Evolutionary conservation across 345 rosid genomes (phyloP).

Genomic region (Ceriops decandra): DNA sequence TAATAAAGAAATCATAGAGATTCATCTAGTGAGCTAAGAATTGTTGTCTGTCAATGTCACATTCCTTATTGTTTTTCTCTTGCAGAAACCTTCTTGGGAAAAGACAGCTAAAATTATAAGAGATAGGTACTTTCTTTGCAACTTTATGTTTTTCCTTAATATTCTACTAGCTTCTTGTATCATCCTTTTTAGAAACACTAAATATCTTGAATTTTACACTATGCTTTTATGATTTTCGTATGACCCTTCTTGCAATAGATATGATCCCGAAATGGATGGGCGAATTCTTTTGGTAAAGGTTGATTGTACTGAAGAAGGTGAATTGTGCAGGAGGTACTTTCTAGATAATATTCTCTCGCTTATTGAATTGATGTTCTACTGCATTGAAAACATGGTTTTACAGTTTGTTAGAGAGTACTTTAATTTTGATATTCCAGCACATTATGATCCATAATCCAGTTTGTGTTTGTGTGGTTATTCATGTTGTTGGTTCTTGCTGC

Average conservation of each 20-base stretch:
- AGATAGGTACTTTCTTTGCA: constrained; percentile 53
- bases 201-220: constrained; percentile 4
- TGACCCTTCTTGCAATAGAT: constrained; percentile 41
- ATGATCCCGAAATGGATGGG: constrained; percentile 89
- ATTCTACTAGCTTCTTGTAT: neutral
- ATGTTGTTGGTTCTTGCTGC: no score
- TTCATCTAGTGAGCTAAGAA: neutral
- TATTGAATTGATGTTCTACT: constrained; percentile 9
- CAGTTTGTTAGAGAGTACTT: no score
- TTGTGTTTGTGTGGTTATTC: no score
- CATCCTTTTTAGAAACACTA: neutral
- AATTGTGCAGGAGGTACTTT: constrained; percentile 81
- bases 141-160: neutral
- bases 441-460: no score
- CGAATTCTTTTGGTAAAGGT: constrained; percentile 83
- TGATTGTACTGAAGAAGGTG: constrained; percentile 80
- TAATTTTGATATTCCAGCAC: no score
- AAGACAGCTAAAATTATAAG: constrained; percentile 76
- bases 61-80: constrained; percentile 13
- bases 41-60: constrained; percentile 8
- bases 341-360: constrained; percentile 14
- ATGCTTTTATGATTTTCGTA: constrained; percentile 13
- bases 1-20: neutral
- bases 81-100: constrained; percentile 99
- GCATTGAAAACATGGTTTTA: neutral